Base-by-base conservation (phyloP, 202 grass and related monocot genomes). In the Elaeis oleifera region DNA sequence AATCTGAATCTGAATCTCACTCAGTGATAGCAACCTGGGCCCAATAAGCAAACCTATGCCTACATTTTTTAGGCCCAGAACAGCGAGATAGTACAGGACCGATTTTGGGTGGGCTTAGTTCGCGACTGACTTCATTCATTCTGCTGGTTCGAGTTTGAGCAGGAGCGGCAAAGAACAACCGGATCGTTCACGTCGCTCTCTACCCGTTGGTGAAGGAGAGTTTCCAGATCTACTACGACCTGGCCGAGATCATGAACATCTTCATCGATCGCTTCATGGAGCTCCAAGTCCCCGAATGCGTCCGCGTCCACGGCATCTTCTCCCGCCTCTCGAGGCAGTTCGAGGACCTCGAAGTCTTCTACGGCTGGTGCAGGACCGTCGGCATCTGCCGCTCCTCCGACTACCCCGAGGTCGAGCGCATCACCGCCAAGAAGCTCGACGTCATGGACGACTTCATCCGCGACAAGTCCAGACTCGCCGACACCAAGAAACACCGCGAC, bases 371-470 rank as follows among this genome's bases (percentile, higher is more conserved):
- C 72, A 94, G 80, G 72, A 53, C 20, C 18, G 71, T 74, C 56
- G 70, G 76, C 70, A 70, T 86, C 18, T 89, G 78, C 62, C 80
- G 88, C 54, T 59, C 76, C 44, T 89, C 82, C 5, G 94, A 99
- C 58, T 80, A 86, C 24, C 88, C 85, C 2, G 85, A 99, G 6
- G 69, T 99, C 53, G 85, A 99, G 68, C 23, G 68, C 32, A 72
- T 99, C 64, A 86, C 88, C 21, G 60, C 84, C 24, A 82, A 87
- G 72, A 89, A 80, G 84, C 80, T 99, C 8, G 72, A 87, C 49
- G 74, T 89, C 64, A 92, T 99, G 88, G 82, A 99, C 22, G 94
- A 89, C 18, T 99, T 89, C 58, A 74, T 99, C 66, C 71, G 75
- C 28, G 83, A 90, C 27, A 78, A 72, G 61, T 54, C 76, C 21